Percentiles rank a stretch among this genome's conserved stretches.
Conservation (phyloP, 495 filamentous ascomycete genomes). For the Trichocladium antarcticum region DNA sequence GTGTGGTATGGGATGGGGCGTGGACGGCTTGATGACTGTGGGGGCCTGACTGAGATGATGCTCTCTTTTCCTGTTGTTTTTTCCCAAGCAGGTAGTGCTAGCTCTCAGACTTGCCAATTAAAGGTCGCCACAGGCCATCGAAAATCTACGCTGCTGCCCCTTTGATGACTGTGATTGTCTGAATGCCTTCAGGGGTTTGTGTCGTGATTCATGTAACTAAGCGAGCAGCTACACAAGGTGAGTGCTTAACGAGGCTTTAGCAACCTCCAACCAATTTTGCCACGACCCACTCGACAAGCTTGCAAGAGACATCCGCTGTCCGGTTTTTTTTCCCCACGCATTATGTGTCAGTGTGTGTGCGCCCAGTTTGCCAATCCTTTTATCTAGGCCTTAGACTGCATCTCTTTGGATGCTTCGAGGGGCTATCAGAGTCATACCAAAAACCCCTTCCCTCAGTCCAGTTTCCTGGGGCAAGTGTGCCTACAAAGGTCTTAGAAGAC, state of each 20-base stretch:
- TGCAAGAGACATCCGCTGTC: too few species aligned
- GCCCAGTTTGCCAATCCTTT: too few species aligned
- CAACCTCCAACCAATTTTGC: too few species aligned
- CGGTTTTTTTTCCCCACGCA: background rate
- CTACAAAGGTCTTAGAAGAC: too few species aligned
- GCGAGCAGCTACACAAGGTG: background rate
- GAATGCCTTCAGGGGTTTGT: background rate
- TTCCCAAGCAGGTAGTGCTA: background rate
- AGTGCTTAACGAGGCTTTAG: background rate
- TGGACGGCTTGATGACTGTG: conserved; percentile 14
- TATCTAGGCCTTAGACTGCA: too few species aligned
- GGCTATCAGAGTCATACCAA: too few species aligned
- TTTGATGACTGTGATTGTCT: background rate
- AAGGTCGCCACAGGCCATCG: conserved; percentile 12
- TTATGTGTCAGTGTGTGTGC: too few species aligned
- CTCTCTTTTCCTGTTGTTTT: background rate
- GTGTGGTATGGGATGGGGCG: conserved; percentile 12
- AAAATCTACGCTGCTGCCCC: conserved; percentile 4
- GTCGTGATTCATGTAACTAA: background rate
- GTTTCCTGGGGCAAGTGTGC: too few species aligned
- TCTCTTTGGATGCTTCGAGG: too few species aligned
- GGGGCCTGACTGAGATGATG: background rate
- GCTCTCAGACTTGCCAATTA: conserved; percentile 14
- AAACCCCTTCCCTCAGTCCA: too few species aligned
- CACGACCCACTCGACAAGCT: too few species aligned